Conservation (phyloP, 176 grass and related monocot species). For the Zizania latifolia region DNA sequence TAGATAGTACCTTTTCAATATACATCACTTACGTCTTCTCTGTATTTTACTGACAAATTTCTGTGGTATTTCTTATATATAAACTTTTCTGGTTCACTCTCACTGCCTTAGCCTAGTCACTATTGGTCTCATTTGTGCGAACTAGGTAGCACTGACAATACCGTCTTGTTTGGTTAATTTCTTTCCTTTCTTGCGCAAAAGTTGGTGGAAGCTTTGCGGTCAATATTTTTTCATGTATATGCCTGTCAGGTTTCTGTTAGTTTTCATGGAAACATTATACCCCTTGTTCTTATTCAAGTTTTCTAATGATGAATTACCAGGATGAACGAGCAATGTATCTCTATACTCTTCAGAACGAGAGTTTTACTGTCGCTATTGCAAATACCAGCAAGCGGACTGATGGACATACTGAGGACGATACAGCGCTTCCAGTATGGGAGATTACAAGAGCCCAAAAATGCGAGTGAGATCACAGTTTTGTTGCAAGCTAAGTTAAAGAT, state of each 20-base stretch:
- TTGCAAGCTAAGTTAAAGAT: too few relatives aligned
- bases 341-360: constrained; percentile 68
- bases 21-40: background rate
- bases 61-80: background rate
- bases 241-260: background rate
- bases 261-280: background rate
- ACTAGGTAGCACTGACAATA: background rate
- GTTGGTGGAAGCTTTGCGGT: background rate
- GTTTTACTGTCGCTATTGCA: constrained; percentile 55
- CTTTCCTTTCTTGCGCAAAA: too few relatives aligned
- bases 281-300: background rate
- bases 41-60: background rate
- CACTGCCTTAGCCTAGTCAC: background rate
- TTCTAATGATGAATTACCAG: constrained; percentile 45
- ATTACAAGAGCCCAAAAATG: constrained; percentile 65
- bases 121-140: background rate
- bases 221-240: background rate
- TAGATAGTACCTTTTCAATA: background rate
- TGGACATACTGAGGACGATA: background rate
- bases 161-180: too few relatives aligned
- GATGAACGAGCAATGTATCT: constrained; percentile 92
- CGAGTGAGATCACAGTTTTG: constrained; percentile 59
- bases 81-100: background rate
- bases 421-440: constrained; percentile 50
- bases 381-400: constrained; percentile 46